A percentile compares a stretch with the other conserved stretches of the same genome.
Evolutionary conservation across 257 asterid genomes (phyloP).

Genomic region (Agastache rugosa): DNA sequence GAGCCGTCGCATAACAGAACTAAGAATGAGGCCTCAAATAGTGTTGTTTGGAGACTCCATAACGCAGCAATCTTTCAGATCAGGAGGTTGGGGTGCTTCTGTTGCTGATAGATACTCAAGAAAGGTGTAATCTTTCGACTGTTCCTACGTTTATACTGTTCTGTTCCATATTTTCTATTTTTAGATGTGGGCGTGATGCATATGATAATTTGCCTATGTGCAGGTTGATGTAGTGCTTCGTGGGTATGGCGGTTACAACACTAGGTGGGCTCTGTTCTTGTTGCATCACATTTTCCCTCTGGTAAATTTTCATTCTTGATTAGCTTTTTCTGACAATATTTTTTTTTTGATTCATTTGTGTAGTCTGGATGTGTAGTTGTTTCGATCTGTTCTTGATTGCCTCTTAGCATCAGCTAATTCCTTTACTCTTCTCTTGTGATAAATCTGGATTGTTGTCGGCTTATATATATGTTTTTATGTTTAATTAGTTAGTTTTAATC

Average conservation of each 20-base stretch:
- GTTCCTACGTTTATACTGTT: background rate
- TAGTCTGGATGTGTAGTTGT: constrained; percentile 10
- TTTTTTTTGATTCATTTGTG: background rate
- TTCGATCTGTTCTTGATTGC: constrained; percentile 24
- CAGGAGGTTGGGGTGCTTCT: constrained; percentile 96
- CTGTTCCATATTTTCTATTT: background rate
- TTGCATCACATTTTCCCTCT: constrained; percentile 78
- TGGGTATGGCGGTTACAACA: constrained; percentile 95
- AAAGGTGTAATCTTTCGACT: constrained; percentile 50
- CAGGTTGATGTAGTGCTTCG: constrained; percentile 89
- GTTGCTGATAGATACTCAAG: constrained; percentile 77
- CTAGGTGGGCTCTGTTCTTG: constrained; percentile 93
- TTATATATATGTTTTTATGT: background rate
- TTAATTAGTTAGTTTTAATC: background rate
- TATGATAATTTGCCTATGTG: constrained; percentile 15
- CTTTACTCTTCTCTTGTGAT: background rate
- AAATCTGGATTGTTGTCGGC: background rate
- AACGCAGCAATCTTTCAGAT: constrained; percentile 74
- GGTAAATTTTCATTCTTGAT: constrained; percentile 46
- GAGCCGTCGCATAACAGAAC: too few relatives aligned
- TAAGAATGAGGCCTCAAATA: constrained; percentile 76
- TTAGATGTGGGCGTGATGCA: constrained; percentile 21
- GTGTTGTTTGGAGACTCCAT: constrained; percentile 91
- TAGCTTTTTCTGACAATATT: background rate
- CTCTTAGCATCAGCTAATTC: background rate